These are phyloP conservation scores for Ophiostoma sp. DNA, from an alignment of 2,329 filamentous ascomycete genomes.

Conservation along the genomic window DNA sequence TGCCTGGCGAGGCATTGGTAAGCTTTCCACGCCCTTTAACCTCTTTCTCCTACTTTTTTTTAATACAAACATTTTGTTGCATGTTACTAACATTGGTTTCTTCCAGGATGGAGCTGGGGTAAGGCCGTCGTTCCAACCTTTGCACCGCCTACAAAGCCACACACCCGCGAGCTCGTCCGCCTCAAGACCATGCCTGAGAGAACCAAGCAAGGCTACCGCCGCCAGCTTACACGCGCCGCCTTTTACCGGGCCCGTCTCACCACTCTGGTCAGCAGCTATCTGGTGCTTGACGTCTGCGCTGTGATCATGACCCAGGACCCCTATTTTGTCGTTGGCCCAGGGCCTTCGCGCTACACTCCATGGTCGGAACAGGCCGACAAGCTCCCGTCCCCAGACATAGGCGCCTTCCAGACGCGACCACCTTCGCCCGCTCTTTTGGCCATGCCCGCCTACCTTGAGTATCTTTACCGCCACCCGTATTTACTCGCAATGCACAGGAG, in stretches of 20 bases:
- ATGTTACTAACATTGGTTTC: not conserved
- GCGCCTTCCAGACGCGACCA: slow-evolving; percentile 32
- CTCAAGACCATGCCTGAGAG: slow-evolving; percentile 45
- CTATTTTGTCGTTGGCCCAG: slow-evolving; percentile 65
- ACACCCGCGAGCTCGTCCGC: slow-evolving; percentile 42
- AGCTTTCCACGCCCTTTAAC: not conserved
- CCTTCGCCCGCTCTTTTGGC: slow-evolving; percentile 39
- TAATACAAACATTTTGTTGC: not conserved
- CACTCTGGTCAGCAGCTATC: slow-evolving; percentile 57
- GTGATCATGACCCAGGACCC: slow-evolving; percentile 71
- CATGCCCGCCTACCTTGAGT: slow-evolving; percentile 43
- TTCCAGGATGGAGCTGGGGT: slow-evolving; percentile 58
- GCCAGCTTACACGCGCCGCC: slow-evolving; percentile 43
- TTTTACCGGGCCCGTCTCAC: slow-evolving; percentile 50
- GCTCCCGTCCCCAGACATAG: slow-evolving; percentile 25
- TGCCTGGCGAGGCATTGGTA: slow-evolving; percentile 57
- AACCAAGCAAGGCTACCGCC: slow-evolving; percentile 49
- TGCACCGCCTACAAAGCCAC: slow-evolving; percentile 45
- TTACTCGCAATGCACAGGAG: slow-evolving; percentile 47
- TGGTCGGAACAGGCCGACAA: slow-evolving; percentile 34
- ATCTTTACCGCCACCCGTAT: not conserved
- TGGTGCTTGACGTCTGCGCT: slow-evolving; percentile 70
- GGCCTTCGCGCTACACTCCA: slow-evolving; percentile 14
- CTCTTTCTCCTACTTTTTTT: not conserved
- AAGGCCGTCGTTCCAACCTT: slow-evolving; percentile 50